These are phyloP conservation scores for Lachnellula subtilissima DNA, from an alignment of 2,329 filamentous ascomycete genomes.

Conservation along the genomic window DNA sequence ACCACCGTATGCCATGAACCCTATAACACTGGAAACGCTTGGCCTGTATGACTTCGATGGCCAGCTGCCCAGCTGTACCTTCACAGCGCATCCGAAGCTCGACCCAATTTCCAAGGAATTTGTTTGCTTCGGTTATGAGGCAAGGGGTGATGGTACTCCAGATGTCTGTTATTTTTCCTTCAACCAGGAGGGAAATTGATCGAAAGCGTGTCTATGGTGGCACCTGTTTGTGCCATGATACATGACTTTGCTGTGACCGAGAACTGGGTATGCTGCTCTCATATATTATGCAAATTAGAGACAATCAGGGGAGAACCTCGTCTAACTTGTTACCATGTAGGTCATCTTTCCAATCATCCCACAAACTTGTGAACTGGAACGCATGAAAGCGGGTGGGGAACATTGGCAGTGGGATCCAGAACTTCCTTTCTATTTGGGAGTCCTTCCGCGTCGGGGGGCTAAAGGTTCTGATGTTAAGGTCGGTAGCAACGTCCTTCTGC, in stretches of 20 bases:
- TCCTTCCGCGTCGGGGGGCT: conserved; percentile 45
- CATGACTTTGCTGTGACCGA: conserved; percentile 44
- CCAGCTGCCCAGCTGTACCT: conserved; percentile 41
- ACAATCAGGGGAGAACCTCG: not conserved
- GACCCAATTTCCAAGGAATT: conserved; percentile 47
- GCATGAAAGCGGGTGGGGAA: conserved; percentile 41
- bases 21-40: conserved; percentile 43
- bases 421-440: conserved; percentile 47
- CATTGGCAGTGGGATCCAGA: conserved; percentile 50
- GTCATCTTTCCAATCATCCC: conserved; percentile 42
- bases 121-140: conserved; percentile 48
- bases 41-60: conserved; percentile 45
- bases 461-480: conserved; percentile 39
- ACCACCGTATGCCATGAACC: conserved; percentile 45
- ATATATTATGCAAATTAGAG: too few relatives aligned
- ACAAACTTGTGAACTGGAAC: conserved; percentile 40
- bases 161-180: conserved; percentile 44
- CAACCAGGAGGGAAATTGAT: conserved; percentile 37
- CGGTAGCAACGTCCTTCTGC: conserved; percentile 14
- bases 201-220: conserved; percentile 43
- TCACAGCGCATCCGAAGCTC: conserved; percentile 49
- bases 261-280: conserved; percentile 33
- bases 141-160: conserved; percentile 39
- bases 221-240: conserved; percentile 47
- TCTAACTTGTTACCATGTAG: conserved; percentile 1